These are phyloP conservation scores for Talaromyces proteolyticus DNA, from an alignment of 495 filamentous ascomycete genomes.

Conservation along the genomic window DNA sequence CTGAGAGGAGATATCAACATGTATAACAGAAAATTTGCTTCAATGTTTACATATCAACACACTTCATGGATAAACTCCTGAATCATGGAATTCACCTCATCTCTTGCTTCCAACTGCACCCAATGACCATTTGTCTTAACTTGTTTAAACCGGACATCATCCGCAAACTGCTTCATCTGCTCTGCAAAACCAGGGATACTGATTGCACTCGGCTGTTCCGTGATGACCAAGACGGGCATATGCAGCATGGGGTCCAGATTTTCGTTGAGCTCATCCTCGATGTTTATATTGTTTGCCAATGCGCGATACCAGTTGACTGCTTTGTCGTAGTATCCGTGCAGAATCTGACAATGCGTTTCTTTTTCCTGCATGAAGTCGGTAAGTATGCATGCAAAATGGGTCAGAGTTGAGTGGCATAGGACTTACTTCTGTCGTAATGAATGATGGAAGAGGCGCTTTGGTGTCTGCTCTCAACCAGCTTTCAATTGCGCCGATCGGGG, in stretches of 20 bases:
- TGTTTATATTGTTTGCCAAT: constrained; percentile 20
- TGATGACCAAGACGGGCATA: constrained; percentile 13
- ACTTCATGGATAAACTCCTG: constrained; percentile 24
- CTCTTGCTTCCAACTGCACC: constrained; percentile 26
- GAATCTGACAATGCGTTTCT: constrained; percentile 17
- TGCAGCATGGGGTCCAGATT: constrained; percentile 7
- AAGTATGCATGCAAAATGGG: background rate
- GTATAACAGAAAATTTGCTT: constrained; percentile 8
- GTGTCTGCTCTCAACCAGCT: constrained; percentile 15
- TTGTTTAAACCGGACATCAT: constrained; percentile 14
- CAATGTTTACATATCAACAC: too few species aligned
- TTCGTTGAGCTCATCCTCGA: constrained; percentile 15
- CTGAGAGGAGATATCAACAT: too few species aligned
- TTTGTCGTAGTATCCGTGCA: constrained; percentile 15
- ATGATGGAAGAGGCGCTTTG: constrained; percentile 13
- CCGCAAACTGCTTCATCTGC: constrained; percentile 12
- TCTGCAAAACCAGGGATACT: constrained; percentile 10
- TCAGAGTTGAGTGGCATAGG: background rate
- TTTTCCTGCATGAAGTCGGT: constrained; percentile 10
- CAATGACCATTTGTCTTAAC: constrained; percentile 20
- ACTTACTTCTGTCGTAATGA: constrained; percentile 13
- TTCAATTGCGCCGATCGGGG: constrained; percentile 14
- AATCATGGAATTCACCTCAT: constrained; percentile 30
- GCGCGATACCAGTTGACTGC: constrained; percentile 26
- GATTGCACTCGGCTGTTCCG: constrained; percentile 6